Conservation (phyloP, 139 green algal species). For the Ulvella scutata region DNA sequence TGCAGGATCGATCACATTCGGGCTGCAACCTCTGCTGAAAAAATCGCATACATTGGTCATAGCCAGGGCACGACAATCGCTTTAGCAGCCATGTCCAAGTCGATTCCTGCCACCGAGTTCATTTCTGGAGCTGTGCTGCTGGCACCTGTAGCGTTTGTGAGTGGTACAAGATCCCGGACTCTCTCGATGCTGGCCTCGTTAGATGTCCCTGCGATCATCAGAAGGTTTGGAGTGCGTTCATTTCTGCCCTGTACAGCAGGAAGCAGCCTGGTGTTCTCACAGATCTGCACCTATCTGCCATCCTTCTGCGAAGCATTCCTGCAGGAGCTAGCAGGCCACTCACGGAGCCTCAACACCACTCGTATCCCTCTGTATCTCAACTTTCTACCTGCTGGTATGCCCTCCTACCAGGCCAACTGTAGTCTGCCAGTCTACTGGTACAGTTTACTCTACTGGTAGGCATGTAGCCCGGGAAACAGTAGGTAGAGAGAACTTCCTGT, state of each 20-base stretch:
- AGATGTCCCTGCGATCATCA: background rate
- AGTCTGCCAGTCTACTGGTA: no score
- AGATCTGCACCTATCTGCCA: background rate
- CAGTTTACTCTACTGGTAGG: no score
- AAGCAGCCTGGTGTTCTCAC: background rate
- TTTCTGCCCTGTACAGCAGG: background rate
- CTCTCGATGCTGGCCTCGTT: background rate
- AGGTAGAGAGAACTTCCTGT: no score
- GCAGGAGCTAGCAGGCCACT: background rate
- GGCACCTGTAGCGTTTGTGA: background rate
- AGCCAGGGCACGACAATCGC: background rate
- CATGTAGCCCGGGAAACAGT: no score
- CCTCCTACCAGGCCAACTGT: background rate
- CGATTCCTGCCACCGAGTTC: no score
- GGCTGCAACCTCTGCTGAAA: background rate
- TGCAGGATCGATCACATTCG: background rate
- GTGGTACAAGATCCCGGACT: background rate
- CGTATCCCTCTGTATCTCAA: background rate
- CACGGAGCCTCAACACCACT: background rate
- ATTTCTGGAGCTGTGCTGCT: background rate
- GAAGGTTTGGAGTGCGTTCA: background rate
- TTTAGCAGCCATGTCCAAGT: background rate
- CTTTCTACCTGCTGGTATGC: background rate
- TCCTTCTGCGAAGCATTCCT: background rate
- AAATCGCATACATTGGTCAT: background rate